Conservation (phyloP, 768 basidiomycete species). For the Phlegmacium glaucopus region DNA sequence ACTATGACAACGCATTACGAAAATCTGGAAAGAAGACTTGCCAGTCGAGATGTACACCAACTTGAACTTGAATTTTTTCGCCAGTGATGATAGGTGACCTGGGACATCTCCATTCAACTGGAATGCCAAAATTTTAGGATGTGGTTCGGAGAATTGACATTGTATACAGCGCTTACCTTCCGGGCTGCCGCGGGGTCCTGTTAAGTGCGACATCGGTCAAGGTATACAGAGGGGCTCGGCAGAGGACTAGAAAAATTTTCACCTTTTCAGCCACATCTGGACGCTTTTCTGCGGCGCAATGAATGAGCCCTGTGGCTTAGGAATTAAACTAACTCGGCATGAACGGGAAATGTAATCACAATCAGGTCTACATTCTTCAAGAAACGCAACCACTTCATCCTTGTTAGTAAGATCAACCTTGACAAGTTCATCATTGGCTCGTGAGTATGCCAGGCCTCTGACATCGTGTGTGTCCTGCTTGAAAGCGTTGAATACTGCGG, state of each 20-base stretch:
- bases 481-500: conserved; percentile 73
- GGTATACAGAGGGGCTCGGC: neutral
- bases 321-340: neutral
- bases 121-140: neutral
- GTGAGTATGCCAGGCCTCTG: conserved; percentile 71
- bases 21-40: conserved; percentile 19
- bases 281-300: conserved; percentile 92
- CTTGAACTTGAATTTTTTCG: conserved; percentile 57
- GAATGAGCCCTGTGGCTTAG: conserved; percentile 66
- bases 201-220: conserved; percentile 4
- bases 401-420: conserved; percentile 69
- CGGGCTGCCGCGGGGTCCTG: conserved; percentile 69
- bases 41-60: conserved; percentile 94
- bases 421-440: conserved; percentile 46
- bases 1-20: neutral
- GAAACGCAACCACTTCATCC: conserved; percentile 48
- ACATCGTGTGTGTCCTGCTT: conserved; percentile 40
- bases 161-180: conserved; percentile 38
- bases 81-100: conserved; percentile 62
- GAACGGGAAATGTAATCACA: conserved; percentile 46
- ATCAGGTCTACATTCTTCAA: conserved; percentile 58
- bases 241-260: conserved; percentile 10
- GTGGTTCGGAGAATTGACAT: neutral
- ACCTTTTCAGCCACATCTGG: conserved; percentile 94
- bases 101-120: conserved; percentile 84